These are phyloP conservation scores for Alectoria sarmentosa DNA, from an alignment of 495 filamentous ascomycete species.

Conservation along the genomic window DNA sequence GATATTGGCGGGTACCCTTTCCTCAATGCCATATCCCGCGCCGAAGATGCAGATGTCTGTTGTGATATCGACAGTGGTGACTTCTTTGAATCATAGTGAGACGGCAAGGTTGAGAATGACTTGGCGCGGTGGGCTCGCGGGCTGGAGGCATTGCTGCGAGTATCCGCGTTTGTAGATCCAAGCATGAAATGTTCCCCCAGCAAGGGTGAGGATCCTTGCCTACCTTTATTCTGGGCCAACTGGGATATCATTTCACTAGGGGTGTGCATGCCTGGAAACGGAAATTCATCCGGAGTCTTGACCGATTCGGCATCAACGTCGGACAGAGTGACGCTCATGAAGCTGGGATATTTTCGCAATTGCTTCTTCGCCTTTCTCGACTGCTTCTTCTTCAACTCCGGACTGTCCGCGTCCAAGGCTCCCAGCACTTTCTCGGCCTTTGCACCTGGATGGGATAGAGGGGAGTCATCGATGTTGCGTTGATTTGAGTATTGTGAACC, in stretches of 20 bases:
- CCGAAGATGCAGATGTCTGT: constrained; percentile 29
- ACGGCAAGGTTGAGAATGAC: constrained; percentile 21
- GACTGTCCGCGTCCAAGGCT: constrained; percentile 9
- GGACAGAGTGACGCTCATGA: constrained; percentile 26
- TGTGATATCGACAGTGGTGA: constrained; percentile 27
- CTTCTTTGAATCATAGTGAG: constrained; percentile 22
- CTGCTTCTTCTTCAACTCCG: constrained; percentile 18
- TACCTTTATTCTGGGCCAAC: constrained; percentile 9
- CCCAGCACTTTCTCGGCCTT: constrained; percentile 26
- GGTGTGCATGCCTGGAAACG: constrained; percentile 21
- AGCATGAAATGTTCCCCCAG: constrained; percentile 19
- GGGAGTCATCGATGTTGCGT: constrained; percentile 19
- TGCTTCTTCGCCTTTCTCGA: constrained; percentile 16
- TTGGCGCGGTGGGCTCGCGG: constrained; percentile 17
- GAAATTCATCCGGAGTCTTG: constrained; percentile 16
- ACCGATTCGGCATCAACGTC: constrained; percentile 19
- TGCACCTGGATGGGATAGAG: constrained; percentile 22
- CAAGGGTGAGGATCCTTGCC: constrained; percentile 26
- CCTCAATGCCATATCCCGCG: constrained; percentile 25
- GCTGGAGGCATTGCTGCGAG: constrained; percentile 15
- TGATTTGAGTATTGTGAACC: constrained; percentile 19
- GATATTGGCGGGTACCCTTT: constrained; percentile 20
- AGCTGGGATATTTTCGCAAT: constrained; percentile 25
- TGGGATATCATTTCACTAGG: constrained; percentile 7
- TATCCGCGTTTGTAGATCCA: constrained; percentile 12